A percentile compares a stretch with the other conserved stretches of the same genome.
Conservation (phyloP, 257 asterid genomes). For the Misopates orontium region DNA sequence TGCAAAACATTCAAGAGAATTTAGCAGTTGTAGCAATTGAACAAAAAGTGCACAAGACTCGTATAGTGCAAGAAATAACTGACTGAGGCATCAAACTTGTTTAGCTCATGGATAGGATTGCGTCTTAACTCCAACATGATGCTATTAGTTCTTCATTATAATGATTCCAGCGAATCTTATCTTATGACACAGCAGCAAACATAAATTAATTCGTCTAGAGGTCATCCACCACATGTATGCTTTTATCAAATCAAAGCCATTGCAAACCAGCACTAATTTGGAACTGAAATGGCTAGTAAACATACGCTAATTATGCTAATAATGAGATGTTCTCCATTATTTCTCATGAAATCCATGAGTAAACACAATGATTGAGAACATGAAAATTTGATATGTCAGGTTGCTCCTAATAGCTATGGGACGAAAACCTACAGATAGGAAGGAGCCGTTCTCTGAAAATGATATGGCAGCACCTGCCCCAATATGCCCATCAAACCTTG, state of each 20-base stretch:
- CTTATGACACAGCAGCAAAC: no score
- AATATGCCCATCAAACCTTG: conserved; percentile 80
- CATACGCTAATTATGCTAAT: not conserved
- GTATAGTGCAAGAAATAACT: not conserved
- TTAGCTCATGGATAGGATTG: no score
- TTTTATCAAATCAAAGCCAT: not conserved
- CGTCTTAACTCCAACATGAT: no score
- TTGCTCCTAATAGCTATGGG: conserved; percentile 8
- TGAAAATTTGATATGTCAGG: conserved; percentile 3
- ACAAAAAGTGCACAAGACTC: not conserved
- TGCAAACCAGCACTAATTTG: not conserved
- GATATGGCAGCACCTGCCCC: conserved; percentile 88
- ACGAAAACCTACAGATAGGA: conserved; percentile 73
- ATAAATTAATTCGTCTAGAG: no score
- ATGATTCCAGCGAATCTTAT: no score
- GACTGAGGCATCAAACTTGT: not conserved
- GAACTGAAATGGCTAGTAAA: not conserved
- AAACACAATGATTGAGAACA: conserved; percentile 27
- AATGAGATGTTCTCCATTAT: not conserved
- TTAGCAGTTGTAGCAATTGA: not conserved
- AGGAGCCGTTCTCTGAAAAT: conserved; percentile 97
- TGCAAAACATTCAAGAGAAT: conserved; percentile 1
- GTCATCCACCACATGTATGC: not conserved
- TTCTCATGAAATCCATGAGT: no score
- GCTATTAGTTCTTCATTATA: no score